Percentiles rank a stretch among this genome's conserved stretches.
Conservation (phyloP, 192 early-diverging fungal species). For the Mortierella antarctica region DNA sequence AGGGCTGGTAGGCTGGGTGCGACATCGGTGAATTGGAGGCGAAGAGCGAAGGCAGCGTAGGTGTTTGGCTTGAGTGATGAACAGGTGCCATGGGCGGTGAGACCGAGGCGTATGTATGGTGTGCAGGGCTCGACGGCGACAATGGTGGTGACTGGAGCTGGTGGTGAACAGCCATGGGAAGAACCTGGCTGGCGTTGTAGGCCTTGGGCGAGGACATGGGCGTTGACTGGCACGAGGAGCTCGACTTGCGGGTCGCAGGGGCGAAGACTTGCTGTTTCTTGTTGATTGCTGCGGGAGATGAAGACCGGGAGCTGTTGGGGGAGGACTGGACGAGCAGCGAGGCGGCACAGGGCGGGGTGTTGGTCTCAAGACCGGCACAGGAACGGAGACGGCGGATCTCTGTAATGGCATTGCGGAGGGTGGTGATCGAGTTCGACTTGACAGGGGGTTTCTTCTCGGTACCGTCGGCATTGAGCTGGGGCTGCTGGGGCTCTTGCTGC, state of each 20-base stretch:
- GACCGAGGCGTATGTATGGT: conserved; percentile 38
- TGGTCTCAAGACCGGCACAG: conserved; percentile 43
- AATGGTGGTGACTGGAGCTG: conserved; percentile 52
- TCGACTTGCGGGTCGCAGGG: conserved; percentile 18
- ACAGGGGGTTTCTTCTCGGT: conserved; percentile 41
- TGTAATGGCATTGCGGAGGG: conserved; percentile 44
- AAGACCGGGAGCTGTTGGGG: conserved; percentile 27
- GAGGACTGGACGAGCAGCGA: conserved; percentile 12
- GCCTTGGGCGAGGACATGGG: conserved; percentile 25
- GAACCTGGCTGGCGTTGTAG: conserved; percentile 11
- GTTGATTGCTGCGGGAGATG: conserved; percentile 16
- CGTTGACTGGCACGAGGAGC: background rate
- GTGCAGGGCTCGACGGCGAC: conserved; percentile 42
- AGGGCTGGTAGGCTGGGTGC: background rate
- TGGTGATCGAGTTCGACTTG: conserved; percentile 55
- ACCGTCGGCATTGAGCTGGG: conserved; percentile 25
- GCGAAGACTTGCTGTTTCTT: conserved; percentile 1
- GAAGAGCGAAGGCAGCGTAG: conserved; percentile 42
- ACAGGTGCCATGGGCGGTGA: conserved; percentile 33
- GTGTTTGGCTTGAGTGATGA: conserved; percentile 15
- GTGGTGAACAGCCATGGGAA: conserved; percentile 3
- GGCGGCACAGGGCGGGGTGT: conserved; percentile 36
- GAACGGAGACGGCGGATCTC: conserved; percentile 50
- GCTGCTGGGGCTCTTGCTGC: conserved; percentile 21
- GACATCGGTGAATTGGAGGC: conserved; percentile 27